These are phyloP conservation scores for Aspergillus bertholletiae DNA, from an alignment of 495 filamentous ascomycete genomes.

Conservation along the genomic window DNA sequence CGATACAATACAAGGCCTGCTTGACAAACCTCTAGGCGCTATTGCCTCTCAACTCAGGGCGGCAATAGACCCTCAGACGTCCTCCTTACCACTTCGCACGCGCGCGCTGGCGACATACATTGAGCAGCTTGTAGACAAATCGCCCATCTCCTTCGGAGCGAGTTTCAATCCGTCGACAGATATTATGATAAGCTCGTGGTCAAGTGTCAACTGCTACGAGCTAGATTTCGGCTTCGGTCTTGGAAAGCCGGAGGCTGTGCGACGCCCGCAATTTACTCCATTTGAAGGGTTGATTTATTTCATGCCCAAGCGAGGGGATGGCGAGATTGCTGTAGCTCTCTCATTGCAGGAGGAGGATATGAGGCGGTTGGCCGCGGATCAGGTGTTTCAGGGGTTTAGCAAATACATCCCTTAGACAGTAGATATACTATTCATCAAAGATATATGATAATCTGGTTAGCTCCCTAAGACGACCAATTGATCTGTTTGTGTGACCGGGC, in stretches of 20 bases:
- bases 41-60: slow-evolving; percentile 43
- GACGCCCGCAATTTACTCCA: slow-evolving; percentile 45
- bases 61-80: slow-evolving; percentile 35
- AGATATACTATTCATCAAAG: not conserved
- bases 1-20: slow-evolving; percentile 14
- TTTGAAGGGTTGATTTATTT: slow-evolving; percentile 48
- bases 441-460: no score
- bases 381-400: slow-evolving; percentile 35
- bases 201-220: slow-evolving; percentile 39
- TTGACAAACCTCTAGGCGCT: slow-evolving; percentile 29
- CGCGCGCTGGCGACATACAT: slow-evolving; percentile 43
- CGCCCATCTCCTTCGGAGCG: slow-evolving; percentile 20
- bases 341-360: slow-evolving; percentile 47
- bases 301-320: slow-evolving; percentile 36
- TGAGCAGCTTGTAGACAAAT: slow-evolving; percentile 27
- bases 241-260: slow-evolving; percentile 45
- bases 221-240: slow-evolving; percentile 48
- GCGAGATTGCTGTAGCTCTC: slow-evolving; percentile 37
- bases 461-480: no score
- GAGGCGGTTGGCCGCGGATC: slow-evolving; percentile 30
- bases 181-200: slow-evolving; percentile 54
- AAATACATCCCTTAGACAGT: slow-evolving; percentile 15
- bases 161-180: slow-evolving; percentile 33
- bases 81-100: slow-evolving; percentile 28
- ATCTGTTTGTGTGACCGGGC: no score